A percentile compares a stretch with the other conserved stretches of the same genome.
phyloP scores from a whole-genome alignment of 805 yeast genomes.

The Hanseniaspora hatyaiensis region DNA sequence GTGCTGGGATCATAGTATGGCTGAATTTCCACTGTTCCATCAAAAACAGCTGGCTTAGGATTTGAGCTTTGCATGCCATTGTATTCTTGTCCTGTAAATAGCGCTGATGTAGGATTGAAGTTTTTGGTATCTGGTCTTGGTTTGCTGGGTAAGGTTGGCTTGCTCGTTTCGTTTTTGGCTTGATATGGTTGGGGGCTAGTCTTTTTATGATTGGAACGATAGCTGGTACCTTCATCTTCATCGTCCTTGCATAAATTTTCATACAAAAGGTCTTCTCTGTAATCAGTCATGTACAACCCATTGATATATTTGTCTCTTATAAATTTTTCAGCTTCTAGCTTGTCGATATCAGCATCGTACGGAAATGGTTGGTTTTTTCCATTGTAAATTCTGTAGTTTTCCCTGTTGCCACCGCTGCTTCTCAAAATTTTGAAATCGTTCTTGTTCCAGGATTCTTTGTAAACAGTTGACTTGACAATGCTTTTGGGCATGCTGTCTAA shows the following conservation, averaged over 20 bases:
- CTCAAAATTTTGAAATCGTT: conserved; percentile 40
- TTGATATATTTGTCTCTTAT: conserved; percentile 55
- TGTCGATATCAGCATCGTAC: conserved; percentile 61
- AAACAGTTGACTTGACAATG: conserved; percentile 44
- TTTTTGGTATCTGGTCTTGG: conserved; percentile 27
- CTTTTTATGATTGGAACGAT: too few relatives aligned
- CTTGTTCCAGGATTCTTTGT: conserved; percentile 59
- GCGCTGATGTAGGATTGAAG: conserved; percentile 25
- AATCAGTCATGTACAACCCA: conserved; percentile 40
- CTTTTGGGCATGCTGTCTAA: conserved; percentile 49
- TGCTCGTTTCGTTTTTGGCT: too few relatives aligned
- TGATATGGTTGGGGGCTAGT: too few relatives aligned
- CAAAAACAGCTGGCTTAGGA: conserved; percentile 24
- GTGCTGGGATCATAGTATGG: conserved; percentile 65
- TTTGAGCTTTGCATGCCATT: conserved; percentile 6
- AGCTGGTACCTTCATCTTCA: conserved; percentile 6
- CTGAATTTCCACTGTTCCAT: conserved; percentile 39
- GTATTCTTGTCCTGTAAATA: conserved; percentile 26
- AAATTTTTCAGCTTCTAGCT: conserved; percentile 41
- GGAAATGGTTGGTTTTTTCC: conserved; percentile 59
- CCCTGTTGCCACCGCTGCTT: conserved; percentile 48
- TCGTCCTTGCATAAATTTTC: conserved; percentile 18
- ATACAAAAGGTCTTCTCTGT: conserved; percentile 26
- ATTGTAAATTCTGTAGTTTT: conserved; percentile 55
- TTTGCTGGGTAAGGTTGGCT: conserved; percentile 34